These are phyloP conservation scores for Amaranthus cruentus DNA, from an alignment of 148 eudicot species.

Conservation along the genomic window DNA sequence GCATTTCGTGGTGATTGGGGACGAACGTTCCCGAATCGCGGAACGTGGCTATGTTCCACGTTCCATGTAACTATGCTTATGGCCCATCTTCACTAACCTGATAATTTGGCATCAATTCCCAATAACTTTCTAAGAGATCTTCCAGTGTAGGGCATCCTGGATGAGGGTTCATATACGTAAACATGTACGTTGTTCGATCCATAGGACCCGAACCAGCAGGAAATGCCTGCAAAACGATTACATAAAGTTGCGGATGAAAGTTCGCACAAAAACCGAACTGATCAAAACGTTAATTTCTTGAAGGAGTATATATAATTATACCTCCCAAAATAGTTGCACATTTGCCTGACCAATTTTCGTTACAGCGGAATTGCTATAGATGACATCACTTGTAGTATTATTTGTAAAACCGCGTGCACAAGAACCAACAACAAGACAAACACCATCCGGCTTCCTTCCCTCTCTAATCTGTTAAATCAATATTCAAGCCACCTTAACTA, in stretches of 20 bases:
- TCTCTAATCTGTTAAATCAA: slow-evolving; percentile 52
- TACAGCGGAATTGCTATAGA: slow-evolving; percentile 63
- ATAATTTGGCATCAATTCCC: slow-evolving; percentile 93
- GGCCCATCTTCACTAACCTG: slow-evolving; percentile 49
- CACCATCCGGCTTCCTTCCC: slow-evolving; percentile 92
- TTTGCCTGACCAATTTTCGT: slow-evolving; percentile 62
- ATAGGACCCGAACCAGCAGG: slow-evolving; percentile 95
- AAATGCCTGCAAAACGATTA: slow-evolving; percentile 61
- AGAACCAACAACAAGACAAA: slow-evolving; percentile 95
- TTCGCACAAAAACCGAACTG: neutral
- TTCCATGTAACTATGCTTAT: neutral
- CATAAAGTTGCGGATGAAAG: slow-evolving; percentile 5
- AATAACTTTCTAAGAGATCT: slow-evolving; percentile 84
- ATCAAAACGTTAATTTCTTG: neutral
- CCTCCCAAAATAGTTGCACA: slow-evolving; percentile 97
- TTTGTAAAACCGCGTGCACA: slow-evolving; percentile 75
- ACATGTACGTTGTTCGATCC: slow-evolving; percentile 95
- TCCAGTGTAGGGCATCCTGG: slow-evolving; percentile 79
- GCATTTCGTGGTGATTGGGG: too few relatives aligned
- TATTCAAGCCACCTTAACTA: slow-evolving; percentile 3
- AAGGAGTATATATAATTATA: slow-evolving; percentile 33
- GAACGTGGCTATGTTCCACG: too few relatives aligned
- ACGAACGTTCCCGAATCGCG: too few relatives aligned
- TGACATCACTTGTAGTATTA: slow-evolving; percentile 75
- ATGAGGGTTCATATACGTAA: slow-evolving; percentile 87